Evolutionary conservation across 257 asterid genomes (phyloP), one percentile per base, ranked within the genome.

Genomic region (Scutellaria galericulata): DNA sequence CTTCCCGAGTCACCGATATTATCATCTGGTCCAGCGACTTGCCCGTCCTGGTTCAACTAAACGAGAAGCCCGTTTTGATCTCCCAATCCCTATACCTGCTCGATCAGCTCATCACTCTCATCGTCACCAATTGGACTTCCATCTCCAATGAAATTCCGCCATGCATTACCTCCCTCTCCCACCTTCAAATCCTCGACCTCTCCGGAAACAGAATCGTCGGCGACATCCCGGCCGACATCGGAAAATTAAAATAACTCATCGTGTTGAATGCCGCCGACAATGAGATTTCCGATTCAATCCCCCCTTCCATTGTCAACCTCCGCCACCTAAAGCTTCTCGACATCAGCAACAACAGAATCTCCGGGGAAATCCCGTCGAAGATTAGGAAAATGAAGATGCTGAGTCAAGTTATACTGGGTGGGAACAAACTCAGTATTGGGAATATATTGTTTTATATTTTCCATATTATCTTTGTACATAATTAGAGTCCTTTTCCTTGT

Each of bases 191-290:
- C 71, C 69, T 87, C 11, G 91, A 87, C 48, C 67, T 89, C 56
- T 77, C 85, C 55, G 96, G 96, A 1, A 89, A 89, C 85, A 51
- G 72, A 76, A 66, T 89, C 71, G 66, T 88, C 63, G 96, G 93
- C 2, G 74, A 60, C 0, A 66, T 89, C 12, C 91, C 96, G 0
- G 12, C 77, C 0, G 87, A 80, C 0, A 83, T 89, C 9, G 96
- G 93, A 6, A 70, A 82, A 70, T 67, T 89, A 53, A 76, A 75
- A 5, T 85, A 87, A 44, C 88, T 89, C 73, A 51, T 86, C 0
- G 85, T 89, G 60, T 37, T 89, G 67, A 82, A 89, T 35, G 80
- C 87, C n/a, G 91, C 86, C 0, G 91, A 83, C 65, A 89, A 89
- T 72, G 55, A 48, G 5, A 59, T 89, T 35, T 42, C 84, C 9